Conservation (phyloP, 192 early-diverging fungal genomes). For the Dissophora ornata region DNA sequence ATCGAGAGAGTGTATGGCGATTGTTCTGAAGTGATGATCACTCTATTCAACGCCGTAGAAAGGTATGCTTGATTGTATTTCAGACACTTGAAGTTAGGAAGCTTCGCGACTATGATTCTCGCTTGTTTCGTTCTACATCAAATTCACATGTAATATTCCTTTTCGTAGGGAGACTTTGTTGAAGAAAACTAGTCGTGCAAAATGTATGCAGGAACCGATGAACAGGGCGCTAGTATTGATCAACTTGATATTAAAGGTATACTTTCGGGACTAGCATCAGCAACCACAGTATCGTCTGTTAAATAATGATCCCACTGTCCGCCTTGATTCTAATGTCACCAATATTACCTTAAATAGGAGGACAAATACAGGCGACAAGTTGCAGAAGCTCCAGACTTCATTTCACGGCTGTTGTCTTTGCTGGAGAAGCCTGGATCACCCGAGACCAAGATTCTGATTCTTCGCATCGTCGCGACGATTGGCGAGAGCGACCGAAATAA, state of each 20-base stretch:
- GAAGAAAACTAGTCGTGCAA: conserved; percentile 32
- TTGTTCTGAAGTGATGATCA: conserved; percentile 49
- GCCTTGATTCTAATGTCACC: no score
- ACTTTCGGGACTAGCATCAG: not conserved
- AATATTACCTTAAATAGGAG: no score
- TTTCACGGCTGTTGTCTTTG: conserved; percentile 34
- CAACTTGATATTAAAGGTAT: conserved; percentile 51
- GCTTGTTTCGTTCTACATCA: no score
- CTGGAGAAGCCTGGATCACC: conserved; percentile 42
- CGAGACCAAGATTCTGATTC: conserved; percentile 39
- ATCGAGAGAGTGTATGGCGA: conserved; percentile 50
- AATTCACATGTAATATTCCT: not conserved
- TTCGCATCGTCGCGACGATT: conserved; percentile 48
- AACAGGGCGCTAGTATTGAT: conserved; percentile 39
- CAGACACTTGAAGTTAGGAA: no score
- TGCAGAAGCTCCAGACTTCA: conserved; percentile 45
- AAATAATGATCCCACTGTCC: no score
- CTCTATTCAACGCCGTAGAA: conserved; percentile 41
- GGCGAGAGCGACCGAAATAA: conserved; percentile 55
- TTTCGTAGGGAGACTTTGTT: conserved; percentile 24
- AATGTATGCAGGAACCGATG: conserved; percentile 44
- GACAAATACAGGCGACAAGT: conserved; percentile 51
- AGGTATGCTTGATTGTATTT: no score
- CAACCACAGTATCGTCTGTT: no score
- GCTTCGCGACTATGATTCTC: no score